These are phyloP conservation scores for Lyophyllum shimeji DNA, from an alignment of 768 basidiomycete genomes.

Conservation along the genomic window DNA sequence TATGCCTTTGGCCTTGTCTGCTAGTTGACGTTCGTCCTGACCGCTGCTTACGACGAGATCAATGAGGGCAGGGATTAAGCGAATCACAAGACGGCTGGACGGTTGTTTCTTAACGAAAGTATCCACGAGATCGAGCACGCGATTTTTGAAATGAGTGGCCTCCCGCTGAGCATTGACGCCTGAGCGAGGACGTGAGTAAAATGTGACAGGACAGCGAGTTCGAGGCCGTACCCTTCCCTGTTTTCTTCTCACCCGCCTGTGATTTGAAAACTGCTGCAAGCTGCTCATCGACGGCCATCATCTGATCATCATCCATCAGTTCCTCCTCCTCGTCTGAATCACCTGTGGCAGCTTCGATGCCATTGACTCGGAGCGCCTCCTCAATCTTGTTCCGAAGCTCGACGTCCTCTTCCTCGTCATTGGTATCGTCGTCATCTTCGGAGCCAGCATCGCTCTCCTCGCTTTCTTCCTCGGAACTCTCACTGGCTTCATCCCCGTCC, in stretches of 20 bases:
- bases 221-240: slow-evolving; percentile 56
- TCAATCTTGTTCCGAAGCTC: slow-evolving; percentile 70
- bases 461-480: slow-evolving; percentile 32
- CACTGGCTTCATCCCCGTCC: slow-evolving; percentile 34
- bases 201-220: not conserved
- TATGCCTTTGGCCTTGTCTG: slow-evolving; percentile 83
- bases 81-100: slow-evolving; percentile 65
- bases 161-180: slow-evolving; percentile 76
- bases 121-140: slow-evolving; percentile 93
- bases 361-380: slow-evolving; percentile 60
- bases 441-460: slow-evolving; percentile 33
- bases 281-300: slow-evolving; percentile 95
- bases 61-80: slow-evolving; percentile 73
- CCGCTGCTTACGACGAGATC: slow-evolving; percentile 67
- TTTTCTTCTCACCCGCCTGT: slow-evolving; percentile 58
- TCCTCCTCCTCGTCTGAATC: slow-evolving; percentile 65
- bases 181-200: slow-evolving; percentile 21
- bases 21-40: slow-evolving; percentile 82
- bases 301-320: slow-evolving; percentile 94
- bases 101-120: slow-evolving; percentile 77
- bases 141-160: slow-evolving; percentile 94
- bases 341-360: slow-evolving; percentile 53
- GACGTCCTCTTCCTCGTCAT: slow-evolving; percentile 52
- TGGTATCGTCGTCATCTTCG: slow-evolving; percentile 32
- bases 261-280: slow-evolving; percentile 84